Percentiles rank a stretch among this genome's conserved stretches.
phyloP scores from a whole-genome alignment of 176 grass and related monocot genomes.

The Coix lacrymajobi region DNA sequence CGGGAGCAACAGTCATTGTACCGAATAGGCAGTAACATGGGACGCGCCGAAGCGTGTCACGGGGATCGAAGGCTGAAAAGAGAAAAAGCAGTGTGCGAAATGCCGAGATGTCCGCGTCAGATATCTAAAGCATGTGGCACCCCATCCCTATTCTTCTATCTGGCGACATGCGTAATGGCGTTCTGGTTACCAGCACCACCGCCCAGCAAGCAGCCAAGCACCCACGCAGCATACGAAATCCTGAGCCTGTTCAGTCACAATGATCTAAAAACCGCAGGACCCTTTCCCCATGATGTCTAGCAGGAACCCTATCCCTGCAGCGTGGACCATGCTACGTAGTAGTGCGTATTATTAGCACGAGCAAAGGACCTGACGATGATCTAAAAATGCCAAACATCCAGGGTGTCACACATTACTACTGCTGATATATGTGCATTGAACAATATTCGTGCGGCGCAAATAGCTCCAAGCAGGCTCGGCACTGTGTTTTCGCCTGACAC shows the following conservation, averaged over 20 bases:
- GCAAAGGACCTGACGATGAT: not conserved
- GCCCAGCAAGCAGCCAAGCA: not conserved
- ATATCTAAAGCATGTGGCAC: conserved; percentile 18
- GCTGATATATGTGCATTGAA: not conserved
- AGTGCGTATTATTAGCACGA: conserved; percentile 1
- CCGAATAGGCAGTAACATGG: not conserved
- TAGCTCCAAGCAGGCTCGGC: not conserved
- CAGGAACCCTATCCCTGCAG: not conserved
- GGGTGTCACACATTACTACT: not conserved
- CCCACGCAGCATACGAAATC: not conserved
- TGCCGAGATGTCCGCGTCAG: not conserved
- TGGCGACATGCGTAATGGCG: not conserved
- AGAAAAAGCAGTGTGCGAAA: not conserved
- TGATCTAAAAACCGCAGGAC: not conserved
- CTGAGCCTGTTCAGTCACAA: not conserved
- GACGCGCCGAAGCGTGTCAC: conserved; percentile 6
- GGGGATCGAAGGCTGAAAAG: not conserved
- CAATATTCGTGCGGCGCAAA: conserved; percentile 6
- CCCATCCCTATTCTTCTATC: not conserved
- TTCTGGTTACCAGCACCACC: not conserved
- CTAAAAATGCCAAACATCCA: conserved; percentile 4
- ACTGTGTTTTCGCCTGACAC: not conserved
- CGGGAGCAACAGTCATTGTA: not conserved
- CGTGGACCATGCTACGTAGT: conserved; percentile 36
- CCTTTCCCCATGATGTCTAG: not conserved